These are phyloP conservation scores for Coemansia sp. DNA, from an alignment of 371 early-diverging fungal species.

Conservation along the genomic window DNA sequence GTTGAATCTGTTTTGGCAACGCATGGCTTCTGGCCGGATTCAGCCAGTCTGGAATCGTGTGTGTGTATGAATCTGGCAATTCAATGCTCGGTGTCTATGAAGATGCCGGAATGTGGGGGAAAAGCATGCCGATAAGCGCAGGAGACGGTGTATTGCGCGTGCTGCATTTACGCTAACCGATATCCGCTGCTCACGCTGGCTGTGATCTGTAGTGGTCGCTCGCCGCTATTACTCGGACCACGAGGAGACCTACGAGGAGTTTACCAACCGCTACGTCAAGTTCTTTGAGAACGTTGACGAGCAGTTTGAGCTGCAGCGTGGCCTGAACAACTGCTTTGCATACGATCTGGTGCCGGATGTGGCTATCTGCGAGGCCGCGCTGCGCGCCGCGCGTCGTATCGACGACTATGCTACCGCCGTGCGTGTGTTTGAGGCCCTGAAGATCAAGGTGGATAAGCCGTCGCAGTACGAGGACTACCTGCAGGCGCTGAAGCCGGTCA, in stretches of 20 bases:
- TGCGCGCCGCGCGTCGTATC: slow-evolving; percentile 87
- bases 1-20: not conserved
- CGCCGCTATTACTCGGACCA: slow-evolving; percentile 65
- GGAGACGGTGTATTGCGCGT: too few species aligned
- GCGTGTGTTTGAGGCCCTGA: slow-evolving; percentile 89
- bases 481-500: slow-evolving; percentile 79
- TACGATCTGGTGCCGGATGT: slow-evolving; percentile 93
- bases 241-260: slow-evolving; percentile 78
- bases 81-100: not conserved
- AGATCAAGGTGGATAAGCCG: slow-evolving; percentile 83
- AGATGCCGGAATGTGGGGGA: not conserved
- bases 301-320: slow-evolving; percentile 95
- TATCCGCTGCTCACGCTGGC: not conserved
- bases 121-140: not conserved
- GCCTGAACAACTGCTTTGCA: slow-evolving; percentile 94
- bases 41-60: too few species aligned
- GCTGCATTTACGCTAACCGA: too few species aligned
- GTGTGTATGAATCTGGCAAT: not conserved
- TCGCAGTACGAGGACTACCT: slow-evolving; percentile 87
- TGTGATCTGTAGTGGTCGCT: slow-evolving; percentile 25
- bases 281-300: slow-evolving; percentile 92
- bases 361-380: slow-evolving; percentile 82
- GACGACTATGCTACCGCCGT: slow-evolving; percentile 92
- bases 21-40: not conserved
- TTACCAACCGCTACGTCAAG: slow-evolving; percentile 76